Conservation (phyloP, 768 basidiomycete genomes). For the Leccinum uliginosum region DNA sequence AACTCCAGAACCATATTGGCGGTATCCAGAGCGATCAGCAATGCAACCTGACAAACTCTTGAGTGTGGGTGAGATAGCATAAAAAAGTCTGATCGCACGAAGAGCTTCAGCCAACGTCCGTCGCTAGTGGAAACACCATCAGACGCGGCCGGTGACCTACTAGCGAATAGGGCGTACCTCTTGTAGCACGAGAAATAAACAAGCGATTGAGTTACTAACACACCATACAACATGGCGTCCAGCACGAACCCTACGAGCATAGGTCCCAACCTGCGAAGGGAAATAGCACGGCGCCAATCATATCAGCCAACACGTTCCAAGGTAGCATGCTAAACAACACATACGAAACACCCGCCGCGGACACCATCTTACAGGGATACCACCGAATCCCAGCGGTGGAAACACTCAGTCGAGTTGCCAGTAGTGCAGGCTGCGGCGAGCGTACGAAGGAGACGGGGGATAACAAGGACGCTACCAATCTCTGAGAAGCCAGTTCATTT, state of each 20-base stretch:
- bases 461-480: background rate
- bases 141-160: background rate
- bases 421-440: background rate
- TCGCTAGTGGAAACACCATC: constrained; percentile 12
- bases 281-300: background rate
- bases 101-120: constrained; percentile 20
- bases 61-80: background rate
- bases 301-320: background rate
- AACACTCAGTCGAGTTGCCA: constrained; percentile 5
- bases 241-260: constrained; percentile 33
- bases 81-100: constrained; percentile 11
- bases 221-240: constrained; percentile 34
- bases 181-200: constrained; percentile 29
- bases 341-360: constrained; percentile 21
- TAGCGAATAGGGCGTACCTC: constrained; percentile 12
- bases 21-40: constrained; percentile 22
- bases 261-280: constrained; percentile 29
- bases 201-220: constrained; percentile 32
- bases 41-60: constrained; percentile 14
- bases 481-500: constrained; percentile 5
- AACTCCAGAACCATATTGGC: constrained; percentile 23
- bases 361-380: constrained; percentile 15
- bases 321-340: background rate
- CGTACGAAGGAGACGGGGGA: constrained; percentile 6
- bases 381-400: constrained; percentile 1